Evolutionary conservation across 2,329 filamentous ascomycete genomes (phyloP).

Genomic region (Neopestalotiopsis sp.): DNA sequence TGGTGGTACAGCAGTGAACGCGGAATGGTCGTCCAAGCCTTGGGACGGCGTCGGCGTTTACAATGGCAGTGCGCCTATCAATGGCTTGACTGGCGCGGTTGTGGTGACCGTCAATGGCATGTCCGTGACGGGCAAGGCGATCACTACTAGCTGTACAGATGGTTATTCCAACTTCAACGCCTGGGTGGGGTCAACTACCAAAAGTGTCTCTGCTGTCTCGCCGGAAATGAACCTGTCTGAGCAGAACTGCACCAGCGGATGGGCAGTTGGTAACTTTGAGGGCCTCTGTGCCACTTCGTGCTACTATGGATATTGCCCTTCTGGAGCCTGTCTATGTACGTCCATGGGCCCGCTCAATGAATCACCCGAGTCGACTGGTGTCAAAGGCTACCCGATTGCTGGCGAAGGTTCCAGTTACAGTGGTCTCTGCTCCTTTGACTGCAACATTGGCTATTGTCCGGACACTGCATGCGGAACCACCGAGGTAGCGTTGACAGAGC

Average conservation of each 20-base stretch:
- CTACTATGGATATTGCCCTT: not conserved
- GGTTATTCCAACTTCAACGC: slow-evolving; percentile 10
- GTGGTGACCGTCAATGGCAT: slow-evolving; percentile 28
- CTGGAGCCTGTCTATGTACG: not conserved
- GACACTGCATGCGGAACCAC: not conserved
- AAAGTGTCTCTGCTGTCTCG: not conserved
- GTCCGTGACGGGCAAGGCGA: not conserved
- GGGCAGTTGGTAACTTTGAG: not conserved
- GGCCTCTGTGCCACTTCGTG: not conserved
- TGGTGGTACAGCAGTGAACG: slow-evolving; percentile 33
- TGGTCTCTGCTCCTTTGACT: slow-evolving; percentile 4
- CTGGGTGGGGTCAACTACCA: not conserved
- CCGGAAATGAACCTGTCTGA: not conserved
- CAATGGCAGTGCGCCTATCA: slow-evolving; percentile 34
- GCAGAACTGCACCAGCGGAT: not conserved
- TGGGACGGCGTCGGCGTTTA: slow-evolving; percentile 37
- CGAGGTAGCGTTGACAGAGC: not conserved
- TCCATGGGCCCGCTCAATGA: not conserved
- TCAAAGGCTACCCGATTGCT: not conserved
- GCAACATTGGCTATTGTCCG: not conserved
- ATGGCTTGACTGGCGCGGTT: slow-evolving; percentile 29
- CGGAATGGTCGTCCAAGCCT: slow-evolving; percentile 32
- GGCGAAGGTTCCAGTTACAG: not conserved
- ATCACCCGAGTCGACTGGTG: not conserved
- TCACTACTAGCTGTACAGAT: not conserved